These are phyloP conservation scores for Neurospora sp. DNA, from an alignment of 495 filamentous ascomycete genomes.

Conservation along the genomic window DNA sequence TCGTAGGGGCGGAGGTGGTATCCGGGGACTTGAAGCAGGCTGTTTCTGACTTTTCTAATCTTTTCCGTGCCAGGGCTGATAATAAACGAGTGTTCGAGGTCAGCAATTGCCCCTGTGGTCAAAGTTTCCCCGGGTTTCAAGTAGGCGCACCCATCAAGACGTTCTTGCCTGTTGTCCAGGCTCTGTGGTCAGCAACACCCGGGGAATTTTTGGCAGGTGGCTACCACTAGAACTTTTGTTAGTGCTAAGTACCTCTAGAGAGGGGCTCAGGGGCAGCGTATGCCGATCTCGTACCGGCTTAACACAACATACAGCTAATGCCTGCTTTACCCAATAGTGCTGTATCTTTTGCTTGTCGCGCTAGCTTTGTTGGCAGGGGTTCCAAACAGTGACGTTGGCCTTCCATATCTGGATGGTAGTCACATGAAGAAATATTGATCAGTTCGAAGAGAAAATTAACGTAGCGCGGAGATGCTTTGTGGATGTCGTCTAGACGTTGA, in stretches of 20 bases:
- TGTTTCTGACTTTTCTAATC: not conserved
- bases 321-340: not conserved
- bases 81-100: not conserved
- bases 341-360: not conserved
- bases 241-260: not conserved
- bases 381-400: not conserved
- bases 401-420: not conserved
- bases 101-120: not conserved
- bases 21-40: not conserved
- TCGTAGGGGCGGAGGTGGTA: not conserved
- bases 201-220: not conserved
- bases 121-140: not conserved
- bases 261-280: not conserved
- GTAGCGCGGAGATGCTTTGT: not conserved
- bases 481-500: not conserved
- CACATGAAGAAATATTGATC: not conserved
- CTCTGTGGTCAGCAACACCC: not conserved
- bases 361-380: not conserved
- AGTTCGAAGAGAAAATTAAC: not conserved
- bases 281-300: not conserved
- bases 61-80: not conserved
- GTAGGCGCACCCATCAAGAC: not conserved
- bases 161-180: not conserved
- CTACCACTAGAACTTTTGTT: not conserved
- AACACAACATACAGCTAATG: not conserved